Evolutionary conservation across 768 basidiomycete genomes (phyloP).

Genomic region (Sarcomyxa edulis): DNA sequence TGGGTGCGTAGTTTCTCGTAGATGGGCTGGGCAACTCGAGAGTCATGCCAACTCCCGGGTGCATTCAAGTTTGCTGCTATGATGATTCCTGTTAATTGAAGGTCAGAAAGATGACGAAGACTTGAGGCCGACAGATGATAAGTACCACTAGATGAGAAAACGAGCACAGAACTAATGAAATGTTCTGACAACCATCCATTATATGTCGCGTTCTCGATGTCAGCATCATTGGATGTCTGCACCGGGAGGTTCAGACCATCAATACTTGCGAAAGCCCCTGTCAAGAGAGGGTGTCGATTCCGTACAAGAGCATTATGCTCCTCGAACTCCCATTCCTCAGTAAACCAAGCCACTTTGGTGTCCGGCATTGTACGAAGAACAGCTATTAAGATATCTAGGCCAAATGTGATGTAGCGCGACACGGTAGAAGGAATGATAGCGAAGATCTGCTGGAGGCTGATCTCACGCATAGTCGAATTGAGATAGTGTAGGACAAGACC

Average conservation of each 20-base stretch:
- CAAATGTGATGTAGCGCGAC: slow-evolving; percentile 28
- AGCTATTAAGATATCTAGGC: slow-evolving; percentile 18
- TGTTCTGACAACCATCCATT: slow-evolving; percentile 36
- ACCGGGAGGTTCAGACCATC: slow-evolving; percentile 30
- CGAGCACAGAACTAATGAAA: slow-evolving; percentile 27
- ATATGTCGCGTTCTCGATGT: slow-evolving; percentile 35
- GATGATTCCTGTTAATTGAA: slow-evolving; percentile 23
- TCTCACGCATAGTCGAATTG: slow-evolving; percentile 33
- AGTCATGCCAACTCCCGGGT: slow-evolving; percentile 39
- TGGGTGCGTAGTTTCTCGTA: slow-evolving; percentile 13
- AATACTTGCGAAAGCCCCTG: slow-evolving; percentile 31
- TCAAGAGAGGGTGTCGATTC: slow-evolving; percentile 23
- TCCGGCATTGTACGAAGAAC: slow-evolving; percentile 22
- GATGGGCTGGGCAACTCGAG: slow-evolving; percentile 35
- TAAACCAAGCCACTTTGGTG: slow-evolving; percentile 19
- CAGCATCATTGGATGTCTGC: slow-evolving; percentile 27
- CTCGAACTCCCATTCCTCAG: slow-evolving; percentile 20
- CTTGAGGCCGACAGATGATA: neutral
- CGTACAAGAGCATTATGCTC: slow-evolving; percentile 17
- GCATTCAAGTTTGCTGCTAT: slow-evolving; percentile 28
- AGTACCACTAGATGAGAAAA: slow-evolving; percentile 19
- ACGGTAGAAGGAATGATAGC: slow-evolving; percentile 31
- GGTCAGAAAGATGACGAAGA: neutral
- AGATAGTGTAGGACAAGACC: slow-evolving; percentile 36
- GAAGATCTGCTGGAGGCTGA: slow-evolving; percentile 37